Evolutionary conservation across 495 filamentous ascomycete species (phyloP).

Genomic region (Penicillium ochrochloron): DNA sequence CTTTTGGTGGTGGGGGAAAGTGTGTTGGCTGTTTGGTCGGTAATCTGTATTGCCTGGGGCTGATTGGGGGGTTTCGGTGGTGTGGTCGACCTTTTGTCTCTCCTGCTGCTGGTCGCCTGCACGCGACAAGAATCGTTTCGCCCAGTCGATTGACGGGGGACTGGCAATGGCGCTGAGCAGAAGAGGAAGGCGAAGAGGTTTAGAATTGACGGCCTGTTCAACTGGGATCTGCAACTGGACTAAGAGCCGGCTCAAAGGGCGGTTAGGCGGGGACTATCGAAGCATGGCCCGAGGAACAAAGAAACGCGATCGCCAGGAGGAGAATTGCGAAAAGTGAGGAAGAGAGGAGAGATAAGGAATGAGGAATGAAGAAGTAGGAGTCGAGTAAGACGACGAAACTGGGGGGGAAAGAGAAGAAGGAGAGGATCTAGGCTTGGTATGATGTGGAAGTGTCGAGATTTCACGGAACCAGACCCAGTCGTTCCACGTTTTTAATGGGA

Average conservation of each 20-base stretch:
- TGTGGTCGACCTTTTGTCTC: background rate
- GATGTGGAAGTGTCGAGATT: slow-evolving; percentile 12
- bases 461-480: slow-evolving; percentile 16
- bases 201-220: background rate
- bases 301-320: background rate
- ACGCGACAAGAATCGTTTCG: background rate
- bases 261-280: slow-evolving; percentile 9
- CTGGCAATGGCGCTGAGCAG: background rate
- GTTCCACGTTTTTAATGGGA: slow-evolving; percentile 4
- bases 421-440: slow-evolving; percentile 11
- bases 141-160: background rate
- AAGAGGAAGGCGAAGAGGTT: background rate
- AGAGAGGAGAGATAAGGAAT: background rate
- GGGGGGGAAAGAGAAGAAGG: background rate
- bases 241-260: slow-evolving; percentile 12
- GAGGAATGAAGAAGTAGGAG: background rate
- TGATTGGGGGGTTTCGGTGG: background rate
- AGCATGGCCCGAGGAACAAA: slow-evolving; percentile 11
- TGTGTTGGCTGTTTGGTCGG: background rate
- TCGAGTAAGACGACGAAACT: background rate
- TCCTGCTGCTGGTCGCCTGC: background rate
- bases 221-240: slow-evolving; percentile 28
- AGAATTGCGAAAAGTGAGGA: slow-evolving; percentile 5
- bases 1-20: background rate
- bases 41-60: background rate